Base-by-base conservation (phyloP, 257 asterid species). In the Leonotis leonurus region DNA sequence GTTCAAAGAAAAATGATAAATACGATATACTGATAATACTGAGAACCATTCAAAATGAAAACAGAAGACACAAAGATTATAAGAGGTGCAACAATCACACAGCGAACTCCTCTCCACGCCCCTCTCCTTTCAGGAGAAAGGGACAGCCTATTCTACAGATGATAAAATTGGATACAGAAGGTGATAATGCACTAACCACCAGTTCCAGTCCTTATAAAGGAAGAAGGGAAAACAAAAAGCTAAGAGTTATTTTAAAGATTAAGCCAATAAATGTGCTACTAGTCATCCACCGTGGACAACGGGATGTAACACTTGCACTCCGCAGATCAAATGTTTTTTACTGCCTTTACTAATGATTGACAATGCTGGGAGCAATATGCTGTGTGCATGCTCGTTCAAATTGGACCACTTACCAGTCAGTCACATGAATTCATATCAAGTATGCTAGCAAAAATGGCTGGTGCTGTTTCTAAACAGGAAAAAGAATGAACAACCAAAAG, bases 401-500 rank as follows among this genome's bases (percentile, higher is more conserved):
- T 27, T 3, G 16, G 52, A 3, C n/a, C n/a, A n/a, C n/a, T 14
- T n/a, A n/a, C n/a, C n/a, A n/a, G n/a, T n/a, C n/a, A n/a, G n/a
- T n/a, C n/a, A n/a, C n/a, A n/a, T n/a, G n/a, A n/a, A n/a, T n/a
- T n/a, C n/a, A n/a, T n/a, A n/a, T n/a, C n/a, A n/a, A n/a, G n/a
- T n/a, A n/a, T n/a, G n/a, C n/a, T n/a, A 32, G 8, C 41, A 35
- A 1, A 9, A 9, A n/a, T 8, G 41, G 41, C 9, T 24, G 37
- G 6, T 26, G 25, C 60, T 27, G 46, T 8, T 35, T 58, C 41
- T 29, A 54, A 22, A 22, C 37, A 55, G 13, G 29, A n/a, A 16
- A 48, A 68, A 8, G 30, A 44, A 39, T 30, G 41, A 50, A 39
- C 77, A 92, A 97, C 96, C 89, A 95, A 67, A 76, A 45, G 29